Conservation (phyloP, 2,329 filamentous ascomycete genomes). For the Whalleya microplaca region DNA sequence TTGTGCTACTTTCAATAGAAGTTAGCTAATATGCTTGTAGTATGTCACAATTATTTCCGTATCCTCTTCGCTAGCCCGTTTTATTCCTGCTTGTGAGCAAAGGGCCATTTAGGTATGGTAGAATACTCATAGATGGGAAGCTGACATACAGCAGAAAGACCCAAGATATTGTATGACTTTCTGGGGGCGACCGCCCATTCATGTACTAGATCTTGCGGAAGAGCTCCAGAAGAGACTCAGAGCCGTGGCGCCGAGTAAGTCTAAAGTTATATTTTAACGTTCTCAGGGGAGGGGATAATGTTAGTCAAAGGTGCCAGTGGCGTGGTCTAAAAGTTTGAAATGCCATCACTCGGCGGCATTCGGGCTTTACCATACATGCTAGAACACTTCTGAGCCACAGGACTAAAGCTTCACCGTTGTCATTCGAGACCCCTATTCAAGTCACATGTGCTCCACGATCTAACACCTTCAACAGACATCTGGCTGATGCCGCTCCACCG, state of each 20-base stretch:
- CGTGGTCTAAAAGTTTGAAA: background rate
- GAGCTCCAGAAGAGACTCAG: conserved; percentile 70
- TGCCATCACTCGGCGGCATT: background rate
- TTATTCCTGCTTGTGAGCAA: too few relatives aligned
- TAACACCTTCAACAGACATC: conserved; percentile 55
- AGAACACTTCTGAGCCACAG: background rate
- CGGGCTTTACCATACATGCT: background rate
- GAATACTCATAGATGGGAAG: background rate
- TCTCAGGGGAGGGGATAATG: background rate
- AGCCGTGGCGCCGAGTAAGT: conserved; percentile 70
- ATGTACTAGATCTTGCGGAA: conserved; percentile 68
- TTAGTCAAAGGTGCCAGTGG: background rate
- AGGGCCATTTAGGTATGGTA: too few relatives aligned
- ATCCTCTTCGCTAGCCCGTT: background rate
- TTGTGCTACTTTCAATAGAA: background rate
- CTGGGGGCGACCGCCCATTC: conserved; percentile 81
- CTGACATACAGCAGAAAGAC: conserved; percentile 51
- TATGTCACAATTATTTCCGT: conserved; percentile 11
- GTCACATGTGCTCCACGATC: background rate
- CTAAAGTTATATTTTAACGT: background rate
- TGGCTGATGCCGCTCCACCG: conserved; percentile 83
- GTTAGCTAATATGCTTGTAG: conserved; percentile 19
- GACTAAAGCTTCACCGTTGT: background rate
- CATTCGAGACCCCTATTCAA: background rate
- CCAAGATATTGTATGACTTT: conserved; percentile 82